Conservation (phyloP, 2,329 filamentous ascomycete genomes). For the Colletotrichum aenigma region DNA sequence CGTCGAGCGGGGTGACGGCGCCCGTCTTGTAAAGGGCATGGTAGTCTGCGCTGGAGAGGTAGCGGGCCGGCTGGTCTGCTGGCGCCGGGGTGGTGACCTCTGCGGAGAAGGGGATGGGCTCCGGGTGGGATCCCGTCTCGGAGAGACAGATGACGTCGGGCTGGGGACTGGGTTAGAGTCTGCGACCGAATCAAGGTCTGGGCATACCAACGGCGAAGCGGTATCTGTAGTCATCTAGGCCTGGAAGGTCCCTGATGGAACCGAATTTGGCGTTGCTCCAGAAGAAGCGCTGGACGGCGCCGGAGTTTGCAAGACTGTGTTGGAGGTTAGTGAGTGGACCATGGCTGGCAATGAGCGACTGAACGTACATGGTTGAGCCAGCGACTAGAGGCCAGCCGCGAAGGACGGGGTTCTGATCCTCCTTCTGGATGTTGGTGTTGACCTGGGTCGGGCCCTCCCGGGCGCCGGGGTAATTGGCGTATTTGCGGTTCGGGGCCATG, state of each 20-base stretch:
- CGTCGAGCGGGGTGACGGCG: slow-evolving; percentile 71
- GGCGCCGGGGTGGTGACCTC: slow-evolving; percentile 44
- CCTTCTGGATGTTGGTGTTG: slow-evolving; percentile 13
- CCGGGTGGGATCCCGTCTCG: slow-evolving; percentile 31
- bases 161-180: slow-evolving; percentile 33
- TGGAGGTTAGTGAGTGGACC: not conserved
- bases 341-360: not conserved
- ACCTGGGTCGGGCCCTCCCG: not conserved
- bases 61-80: slow-evolving; percentile 50
- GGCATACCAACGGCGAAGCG: slow-evolving; percentile 39
- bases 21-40: slow-evolving; percentile 75
- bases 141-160: slow-evolving; percentile 60
- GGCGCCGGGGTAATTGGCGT: slow-evolving; percentile 21
- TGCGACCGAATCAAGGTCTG: too few relatives aligned
- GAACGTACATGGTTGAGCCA: slow-evolving; percentile 63
- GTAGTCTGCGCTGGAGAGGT: slow-evolving; percentile 78
- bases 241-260: slow-evolving; percentile 48
- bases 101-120: slow-evolving; percentile 30
- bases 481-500: slow-evolving; percentile 21
- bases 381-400: slow-evolving; percentile 68
- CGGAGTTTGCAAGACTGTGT: slow-evolving; percentile 62
- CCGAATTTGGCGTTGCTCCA: slow-evolving; percentile 72
- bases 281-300: slow-evolving; percentile 65
- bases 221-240: slow-evolving; percentile 47
- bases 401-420: slow-evolving; percentile 71